A percentile compares a stretch with the other conserved stretches of the same genome.
These are phyloP conservation scores for Schizonepeta tenuifolia DNA, from an alignment of 257 asterid species.

Conservation along the genomic window DNA sequence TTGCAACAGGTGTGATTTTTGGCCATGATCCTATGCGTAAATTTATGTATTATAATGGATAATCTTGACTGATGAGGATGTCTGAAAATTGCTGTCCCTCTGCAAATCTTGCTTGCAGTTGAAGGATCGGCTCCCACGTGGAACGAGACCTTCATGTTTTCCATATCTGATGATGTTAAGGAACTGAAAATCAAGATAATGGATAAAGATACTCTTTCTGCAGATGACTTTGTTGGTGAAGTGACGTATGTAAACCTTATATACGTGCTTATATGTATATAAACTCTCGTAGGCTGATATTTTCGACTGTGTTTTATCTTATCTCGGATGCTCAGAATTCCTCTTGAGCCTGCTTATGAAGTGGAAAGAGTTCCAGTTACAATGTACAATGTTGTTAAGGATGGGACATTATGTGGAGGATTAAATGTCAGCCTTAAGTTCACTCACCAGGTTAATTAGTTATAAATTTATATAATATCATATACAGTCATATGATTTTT, in stretches of 20 bases:
- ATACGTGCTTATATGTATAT: not conserved
- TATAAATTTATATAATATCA: not conserved
- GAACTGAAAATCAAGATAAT: constrained; percentile 58
- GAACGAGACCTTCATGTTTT: constrained; percentile 73
- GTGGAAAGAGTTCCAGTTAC: constrained; percentile 52
- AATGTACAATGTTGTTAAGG: constrained; percentile 64
- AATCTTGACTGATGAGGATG: too few relatives aligned
- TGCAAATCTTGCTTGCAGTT: constrained; percentile 40
- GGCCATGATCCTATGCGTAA: not conserved
- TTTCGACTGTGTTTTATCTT: not conserved
- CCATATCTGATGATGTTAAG: constrained; percentile 42
- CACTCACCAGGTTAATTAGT: constrained; percentile 40
- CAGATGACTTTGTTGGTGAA: constrained; percentile 74
- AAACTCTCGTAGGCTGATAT: not conserved
- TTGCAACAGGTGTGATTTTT: constrained; percentile 54
- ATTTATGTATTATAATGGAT: not conserved
- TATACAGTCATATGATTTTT: not conserved
- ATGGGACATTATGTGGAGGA: constrained; percentile 62
- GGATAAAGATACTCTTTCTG: constrained; percentile 60
- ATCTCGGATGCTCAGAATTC: constrained; percentile 48
- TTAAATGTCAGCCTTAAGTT: constrained; percentile 68
- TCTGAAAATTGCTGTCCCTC: not conserved
- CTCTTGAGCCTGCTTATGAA: constrained; percentile 45
- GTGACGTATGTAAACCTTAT: constrained; percentile 49
- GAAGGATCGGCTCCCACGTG: constrained; percentile 64